phyloP scores from a whole-genome alignment of 2,329 filamentous ascomycete species.

The Ophiosphaerella narmari region DNA sequence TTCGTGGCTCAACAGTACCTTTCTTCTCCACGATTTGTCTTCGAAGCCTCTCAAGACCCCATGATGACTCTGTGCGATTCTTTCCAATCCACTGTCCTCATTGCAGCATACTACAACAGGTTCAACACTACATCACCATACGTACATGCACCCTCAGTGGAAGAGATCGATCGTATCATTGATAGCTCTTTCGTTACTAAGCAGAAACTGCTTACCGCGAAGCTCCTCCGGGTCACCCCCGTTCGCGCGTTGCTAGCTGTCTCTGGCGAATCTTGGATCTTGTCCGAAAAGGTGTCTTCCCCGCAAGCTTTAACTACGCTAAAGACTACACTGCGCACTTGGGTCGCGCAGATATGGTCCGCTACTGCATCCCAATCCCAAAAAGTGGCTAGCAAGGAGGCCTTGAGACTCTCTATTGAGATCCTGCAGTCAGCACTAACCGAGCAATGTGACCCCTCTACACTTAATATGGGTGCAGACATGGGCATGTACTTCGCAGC shows the following conservation, averaged over 20 bases:
- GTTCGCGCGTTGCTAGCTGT: conserved; percentile 51
- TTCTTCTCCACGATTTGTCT: conserved; percentile 28
- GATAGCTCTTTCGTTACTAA: conserved; percentile 26
- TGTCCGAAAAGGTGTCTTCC: conserved; percentile 48
- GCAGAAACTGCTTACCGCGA: conserved; percentile 41
- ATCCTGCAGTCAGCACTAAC: conserved; percentile 32
- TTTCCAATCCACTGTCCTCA: conserved; percentile 47
- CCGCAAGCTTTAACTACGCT: conserved; percentile 37
- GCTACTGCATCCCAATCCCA: conserved; percentile 6
- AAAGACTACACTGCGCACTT: conserved; percentile 41
- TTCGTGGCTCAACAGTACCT: conserved; percentile 23
- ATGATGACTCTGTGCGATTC: conserved; percentile 20
- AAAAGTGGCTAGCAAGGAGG: conserved; percentile 24
- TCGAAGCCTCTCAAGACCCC: conserved; percentile 22
- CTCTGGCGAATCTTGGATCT: conserved; percentile 52
- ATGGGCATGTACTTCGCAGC: conserved; percentile 43
- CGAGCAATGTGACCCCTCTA: conserved; percentile 16
- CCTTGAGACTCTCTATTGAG: conserved; percentile 32
- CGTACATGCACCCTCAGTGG: conserved; percentile 10
- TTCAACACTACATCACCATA: conserved; percentile 22
- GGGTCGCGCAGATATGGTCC: conserved; percentile 42
- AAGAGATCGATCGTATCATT: conserved; percentile 31
- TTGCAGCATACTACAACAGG: conserved; percentile 40
- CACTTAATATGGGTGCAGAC: conserved; percentile 35
- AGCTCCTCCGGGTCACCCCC: conserved; percentile 46